Base-by-base conservation (phyloP, 129 eudicot species). In the Tagetes erecta region DNA sequence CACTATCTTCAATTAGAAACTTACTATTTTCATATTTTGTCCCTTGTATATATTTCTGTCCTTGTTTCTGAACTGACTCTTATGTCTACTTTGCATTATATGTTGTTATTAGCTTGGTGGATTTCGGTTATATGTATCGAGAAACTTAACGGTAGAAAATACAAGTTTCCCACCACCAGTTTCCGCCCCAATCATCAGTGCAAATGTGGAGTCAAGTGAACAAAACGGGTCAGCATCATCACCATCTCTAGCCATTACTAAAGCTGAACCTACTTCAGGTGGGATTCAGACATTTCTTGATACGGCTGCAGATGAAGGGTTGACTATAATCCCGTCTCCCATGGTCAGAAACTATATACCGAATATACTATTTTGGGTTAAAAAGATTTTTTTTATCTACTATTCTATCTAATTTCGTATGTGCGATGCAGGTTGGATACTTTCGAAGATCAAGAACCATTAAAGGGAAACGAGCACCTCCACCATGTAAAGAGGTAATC, bases 401-500 rank as follows among this genome's bases (percentile, higher is more conserved):
- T 59, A 33, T 58, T 75, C 67, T 46, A 70, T n/a, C 73, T 51
- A 49, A 66, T 6, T 13, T 10, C 20, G 10, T 33, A 72, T 50
- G 66, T 11, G 30, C 4, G 8, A 72, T 76, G 58, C 76, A 93
- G 98, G 98, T 93, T 81, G 98, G 98, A 46, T 71, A 63, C 68
- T 93, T 90, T 66, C 72, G 89, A 80, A 90, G 91, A 83, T 90
- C 92, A 50, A 83, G 98, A 67, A 85, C 83, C 44, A 86, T 93
- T 60, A 90, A 93, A 76, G 90, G 95, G 79, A 88, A 90, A 79
- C 77, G 77, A 77, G 73, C 86, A 58, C 98, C 96, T 72, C 98
- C 97, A 50, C 56, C 96, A 40, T 93, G 98, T 83, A 86, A 86
- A 82, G 92, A 93, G 97, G 98, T 93, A 79, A 36, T 62, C 45